Evolutionary conservation across 2,329 filamentous ascomycete genomes (phyloP).

Genomic region (Helminthosporium solani): DNA sequence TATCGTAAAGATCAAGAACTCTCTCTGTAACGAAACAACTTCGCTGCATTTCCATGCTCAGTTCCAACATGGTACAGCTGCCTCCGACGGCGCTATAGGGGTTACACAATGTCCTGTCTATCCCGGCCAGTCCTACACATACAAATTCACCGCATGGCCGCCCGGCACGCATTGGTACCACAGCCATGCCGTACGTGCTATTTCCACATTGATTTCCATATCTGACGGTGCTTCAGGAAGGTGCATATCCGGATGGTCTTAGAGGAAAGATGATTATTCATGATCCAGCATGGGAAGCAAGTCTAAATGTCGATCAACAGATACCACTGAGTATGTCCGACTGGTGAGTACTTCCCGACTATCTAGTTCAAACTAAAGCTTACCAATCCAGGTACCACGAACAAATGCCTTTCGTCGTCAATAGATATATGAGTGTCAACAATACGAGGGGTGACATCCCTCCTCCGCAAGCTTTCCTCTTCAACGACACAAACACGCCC

Average conservation of each 20-base stretch:
- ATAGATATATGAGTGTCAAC: slow-evolving; percentile 48
- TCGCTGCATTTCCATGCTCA: slow-evolving; percentile 75
- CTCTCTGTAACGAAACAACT: slow-evolving; percentile 61
- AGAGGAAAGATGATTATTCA: slow-evolving; percentile 67
- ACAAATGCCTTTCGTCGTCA: slow-evolving; percentile 53
- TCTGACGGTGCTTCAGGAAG: slow-evolving; percentile 7
- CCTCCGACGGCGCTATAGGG: slow-evolving; percentile 69
- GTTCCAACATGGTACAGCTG: slow-evolving; percentile 70
- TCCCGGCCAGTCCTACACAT: slow-evolving; percentile 63
- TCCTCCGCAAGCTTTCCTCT: slow-evolving; percentile 66
- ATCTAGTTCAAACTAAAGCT: neutral
- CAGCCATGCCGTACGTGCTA: slow-evolving; percentile 53
- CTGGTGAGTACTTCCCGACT: slow-evolving; percentile 55
- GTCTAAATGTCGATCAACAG: slow-evolving; percentile 56
- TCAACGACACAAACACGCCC: slow-evolving; percentile 67
- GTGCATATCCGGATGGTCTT: slow-evolving; percentile 66
- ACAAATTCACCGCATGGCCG: slow-evolving; percentile 61
- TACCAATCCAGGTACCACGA: slow-evolving; percentile 56
- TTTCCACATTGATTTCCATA: neutral
- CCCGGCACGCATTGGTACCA: slow-evolving; percentile 65
- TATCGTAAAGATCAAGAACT: slow-evolving; percentile 66
- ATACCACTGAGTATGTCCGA: slow-evolving; percentile 65
- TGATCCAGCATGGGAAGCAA: slow-evolving; percentile 52
- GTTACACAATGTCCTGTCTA: slow-evolving; percentile 58
- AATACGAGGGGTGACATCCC: slow-evolving; percentile 58